Conservation (phyloP, 352 stramenopile species). For the Blastocystis sp. region DNA sequence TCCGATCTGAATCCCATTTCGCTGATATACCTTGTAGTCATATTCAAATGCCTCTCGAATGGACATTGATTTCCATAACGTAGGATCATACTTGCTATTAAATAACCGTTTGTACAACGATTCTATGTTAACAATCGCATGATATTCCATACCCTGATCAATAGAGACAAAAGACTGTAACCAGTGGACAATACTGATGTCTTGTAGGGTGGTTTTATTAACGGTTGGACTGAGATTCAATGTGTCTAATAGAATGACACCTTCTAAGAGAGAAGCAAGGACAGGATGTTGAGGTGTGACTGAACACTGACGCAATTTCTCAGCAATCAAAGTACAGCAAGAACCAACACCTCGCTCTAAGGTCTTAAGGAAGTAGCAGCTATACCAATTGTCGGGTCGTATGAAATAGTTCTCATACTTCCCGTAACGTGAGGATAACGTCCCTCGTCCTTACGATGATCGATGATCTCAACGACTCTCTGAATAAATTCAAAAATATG, state of each 20-base stretch:
- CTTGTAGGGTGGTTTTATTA: conserved; percentile 11
- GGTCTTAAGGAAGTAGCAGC: background rate
- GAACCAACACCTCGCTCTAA: conserved; percentile 36
- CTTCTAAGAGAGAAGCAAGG: background rate
- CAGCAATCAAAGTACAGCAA: conserved; percentile 16
- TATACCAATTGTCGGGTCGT: background rate
- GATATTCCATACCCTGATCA: background rate
- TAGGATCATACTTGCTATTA: conserved; percentile 1
- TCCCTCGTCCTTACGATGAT: conserved; percentile 45
- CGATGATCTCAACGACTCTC: conserved; percentile 1
- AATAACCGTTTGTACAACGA: background rate
- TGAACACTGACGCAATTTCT: background rate
- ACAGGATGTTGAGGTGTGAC: background rate
- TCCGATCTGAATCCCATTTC: background rate
- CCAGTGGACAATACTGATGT: background rate
- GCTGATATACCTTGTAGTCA: conserved; percentile 11
- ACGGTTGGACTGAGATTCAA: conserved; percentile 8
- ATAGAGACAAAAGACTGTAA: background rate
- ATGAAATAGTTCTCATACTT: background rate
- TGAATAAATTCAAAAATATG: background rate
- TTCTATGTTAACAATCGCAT: background rate
- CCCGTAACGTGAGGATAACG: background rate
- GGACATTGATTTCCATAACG: background rate
- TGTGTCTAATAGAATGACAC: conserved; percentile 28
- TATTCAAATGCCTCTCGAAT: background rate